phyloP scores from a whole-genome alignment of 768 basidiomycete genomes.

The Leccinum ochraceum region DNA sequence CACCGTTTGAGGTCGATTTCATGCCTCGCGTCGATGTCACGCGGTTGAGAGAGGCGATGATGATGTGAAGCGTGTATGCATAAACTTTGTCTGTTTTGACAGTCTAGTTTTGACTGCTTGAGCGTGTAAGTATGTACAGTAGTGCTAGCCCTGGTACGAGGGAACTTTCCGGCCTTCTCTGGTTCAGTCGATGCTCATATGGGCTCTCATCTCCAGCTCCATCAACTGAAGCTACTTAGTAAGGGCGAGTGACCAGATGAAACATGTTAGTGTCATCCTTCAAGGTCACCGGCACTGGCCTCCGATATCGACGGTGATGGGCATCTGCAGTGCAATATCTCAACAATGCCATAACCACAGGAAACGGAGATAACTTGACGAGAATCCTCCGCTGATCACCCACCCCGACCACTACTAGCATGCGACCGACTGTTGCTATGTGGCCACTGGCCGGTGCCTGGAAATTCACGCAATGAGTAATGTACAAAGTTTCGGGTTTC shows the following conservation, averaged over 20 bases:
- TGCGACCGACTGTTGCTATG: too few species aligned
- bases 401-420: too few species aligned
- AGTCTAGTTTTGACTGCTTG: neutral
- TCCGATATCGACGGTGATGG: too few species aligned
- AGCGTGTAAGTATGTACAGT: neutral
- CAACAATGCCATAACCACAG: neutral
- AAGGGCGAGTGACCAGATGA: neutral
- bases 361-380: too few species aligned
- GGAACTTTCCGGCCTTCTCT: too few species aligned
- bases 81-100: neutral
- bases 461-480: neutral
- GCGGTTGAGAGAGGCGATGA: slow-evolving; percentile 20
- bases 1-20: slow-evolving; percentile 56
- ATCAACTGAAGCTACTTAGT: too few species aligned
- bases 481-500: neutral
- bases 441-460: neutral
- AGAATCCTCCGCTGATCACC: neutral
- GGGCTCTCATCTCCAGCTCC: too few species aligned
- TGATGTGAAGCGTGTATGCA: neutral
- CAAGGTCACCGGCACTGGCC: neutral
- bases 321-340: neutral
- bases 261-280: neutral
- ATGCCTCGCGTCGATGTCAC: slow-evolving; percentile 40
- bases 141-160: neutral
- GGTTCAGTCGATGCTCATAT: too few species aligned